Evolutionary conservation across 768 basidiomycete genomes (phyloP).

Genomic region (Leccinum imitatum): DNA sequence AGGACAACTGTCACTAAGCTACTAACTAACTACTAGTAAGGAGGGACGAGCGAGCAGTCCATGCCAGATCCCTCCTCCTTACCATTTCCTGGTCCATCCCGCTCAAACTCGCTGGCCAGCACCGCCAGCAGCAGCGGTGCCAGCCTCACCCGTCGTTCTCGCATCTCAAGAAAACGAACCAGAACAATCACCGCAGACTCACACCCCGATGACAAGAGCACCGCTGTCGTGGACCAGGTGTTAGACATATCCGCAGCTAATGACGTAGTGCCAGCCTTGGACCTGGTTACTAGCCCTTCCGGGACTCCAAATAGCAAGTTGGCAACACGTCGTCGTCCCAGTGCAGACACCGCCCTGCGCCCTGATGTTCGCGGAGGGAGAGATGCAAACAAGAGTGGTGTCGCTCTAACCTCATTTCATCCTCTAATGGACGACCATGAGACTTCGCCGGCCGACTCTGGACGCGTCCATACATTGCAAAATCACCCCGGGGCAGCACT

Average conservation of each 20-base stretch:
- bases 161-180: constrained; percentile 52
- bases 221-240: constrained; percentile 20
- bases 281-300: constrained; percentile 9
- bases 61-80: constrained; percentile 34
- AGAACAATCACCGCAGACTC: constrained; percentile 44
- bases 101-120: constrained; percentile 35
- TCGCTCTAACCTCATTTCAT: constrained; percentile 26
- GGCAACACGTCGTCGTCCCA: constrained; percentile 17
- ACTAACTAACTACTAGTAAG: neutral
- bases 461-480: constrained; percentile 3
- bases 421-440: constrained; percentile 20
- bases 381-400: constrained; percentile 26
- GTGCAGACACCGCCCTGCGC: constrained; percentile 9
- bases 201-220: constrained; percentile 19
- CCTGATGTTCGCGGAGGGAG: constrained; percentile 10
- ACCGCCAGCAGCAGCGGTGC: constrained; percentile 48
- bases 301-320: constrained; percentile 9
- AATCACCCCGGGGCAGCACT: constrained; percentile 14
- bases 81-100: constrained; percentile 31
- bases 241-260: constrained; percentile 32
- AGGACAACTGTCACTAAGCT: constrained; percentile 1
- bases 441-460: neutral
- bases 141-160: constrained; percentile 50
- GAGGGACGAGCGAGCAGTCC: constrained; percentile 27
- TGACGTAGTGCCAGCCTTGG: constrained; percentile 8